These are phyloP conservation scores for Nemania sp. DNA, from an alignment of 2,329 filamentous ascomycete genomes.

Conservation along the genomic window DNA sequence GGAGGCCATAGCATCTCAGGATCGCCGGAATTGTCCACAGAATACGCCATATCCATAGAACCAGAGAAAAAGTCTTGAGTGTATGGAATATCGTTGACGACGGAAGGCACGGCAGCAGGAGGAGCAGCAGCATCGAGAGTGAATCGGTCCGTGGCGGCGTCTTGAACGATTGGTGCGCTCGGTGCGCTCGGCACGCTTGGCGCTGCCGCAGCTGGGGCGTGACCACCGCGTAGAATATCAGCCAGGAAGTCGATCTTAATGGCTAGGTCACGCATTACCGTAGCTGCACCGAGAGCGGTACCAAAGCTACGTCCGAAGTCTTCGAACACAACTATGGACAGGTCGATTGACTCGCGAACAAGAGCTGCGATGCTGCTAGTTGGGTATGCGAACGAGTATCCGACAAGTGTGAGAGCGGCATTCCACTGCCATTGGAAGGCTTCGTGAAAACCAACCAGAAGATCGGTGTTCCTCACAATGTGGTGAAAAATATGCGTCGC, in stretches of 20 bases:
- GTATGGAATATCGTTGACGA: constrained; percentile 15
- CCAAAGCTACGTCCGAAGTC: constrained; percentile 30
- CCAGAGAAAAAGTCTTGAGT: constrained; percentile 19
- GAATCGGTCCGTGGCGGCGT: neutral
- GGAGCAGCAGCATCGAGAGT: neutral
- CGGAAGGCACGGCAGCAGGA: constrained; percentile 2
- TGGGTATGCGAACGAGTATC: constrained; percentile 32
- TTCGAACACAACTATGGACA: constrained; percentile 29
- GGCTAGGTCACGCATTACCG: constrained; percentile 30
- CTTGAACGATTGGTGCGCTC: neutral
- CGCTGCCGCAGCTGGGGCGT: constrained; percentile 1
- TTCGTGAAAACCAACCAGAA: constrained; percentile 44
- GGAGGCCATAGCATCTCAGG: constrained; percentile 31
- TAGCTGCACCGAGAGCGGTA: constrained; percentile 26
- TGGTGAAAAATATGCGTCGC: constrained; percentile 46
- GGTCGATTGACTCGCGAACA: constrained; percentile 28
- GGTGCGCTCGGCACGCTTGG: constrained; percentile 1
- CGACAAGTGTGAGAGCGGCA: constrained; percentile 34
- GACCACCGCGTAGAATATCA: constrained; percentile 20
- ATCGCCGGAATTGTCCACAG: constrained; percentile 29
- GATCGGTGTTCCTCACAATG: constrained; percentile 37
- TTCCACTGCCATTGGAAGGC: constrained; percentile 50
- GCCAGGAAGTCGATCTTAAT: constrained; percentile 32
- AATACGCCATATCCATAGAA: constrained; percentile 31
- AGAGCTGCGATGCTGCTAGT: constrained; percentile 16